Base-by-base conservation (phyloP, 164 flowering plant genomes). In the Pachysandra terminalis region DNA sequence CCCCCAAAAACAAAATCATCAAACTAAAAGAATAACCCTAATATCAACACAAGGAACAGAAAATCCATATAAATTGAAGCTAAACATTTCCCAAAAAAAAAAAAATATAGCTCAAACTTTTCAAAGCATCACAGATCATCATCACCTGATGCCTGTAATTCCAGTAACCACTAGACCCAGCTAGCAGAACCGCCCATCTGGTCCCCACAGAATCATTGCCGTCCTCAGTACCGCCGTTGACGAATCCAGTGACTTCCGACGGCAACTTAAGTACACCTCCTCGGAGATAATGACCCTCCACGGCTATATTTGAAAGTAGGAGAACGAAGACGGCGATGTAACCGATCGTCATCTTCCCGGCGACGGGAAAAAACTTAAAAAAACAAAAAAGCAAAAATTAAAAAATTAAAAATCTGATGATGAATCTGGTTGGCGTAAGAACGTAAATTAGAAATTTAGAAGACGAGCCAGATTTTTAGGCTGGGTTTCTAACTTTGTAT, bases 121-220 rank as follows among this genome's bases (percentile, higher is more conserved):
- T 8, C 61, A 7, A 22, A 13, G 17, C 19, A 25, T 25, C 66
- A 52, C n/a, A n/a, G n/a, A n/a, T n/a, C n/a, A 53, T 35, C 9
- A 26, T 17, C 19, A 89, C 95, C 95, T 89, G 95, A 57, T 89
- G 95, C 67, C 95, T 77, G 71, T 89, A 89, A 71, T 89, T 89
- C 81, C 84, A 79, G 77, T 81, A 89, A 13, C 91, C 95, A 23
- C 69, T 82, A 13, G 95, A 89, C 25, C 95, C 95, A 28, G 95
- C 95, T 41, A 89, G 67, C 67, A 89, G 77, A 66, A 89, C 85
- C 14, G 95, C 95, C 95, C 95, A 89, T 74, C 86, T 80, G 19
- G 87, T 87, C 35, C 89, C 94, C 0, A 69, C 79, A 12, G 78
- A 15, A 40, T 65, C 87, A 19, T 64, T 80, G 7, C 51, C 70